Evolutionary conservation across 805 yeast genomes (phyloP).

Genomic region (Myxozyma mucilagina): DNA sequence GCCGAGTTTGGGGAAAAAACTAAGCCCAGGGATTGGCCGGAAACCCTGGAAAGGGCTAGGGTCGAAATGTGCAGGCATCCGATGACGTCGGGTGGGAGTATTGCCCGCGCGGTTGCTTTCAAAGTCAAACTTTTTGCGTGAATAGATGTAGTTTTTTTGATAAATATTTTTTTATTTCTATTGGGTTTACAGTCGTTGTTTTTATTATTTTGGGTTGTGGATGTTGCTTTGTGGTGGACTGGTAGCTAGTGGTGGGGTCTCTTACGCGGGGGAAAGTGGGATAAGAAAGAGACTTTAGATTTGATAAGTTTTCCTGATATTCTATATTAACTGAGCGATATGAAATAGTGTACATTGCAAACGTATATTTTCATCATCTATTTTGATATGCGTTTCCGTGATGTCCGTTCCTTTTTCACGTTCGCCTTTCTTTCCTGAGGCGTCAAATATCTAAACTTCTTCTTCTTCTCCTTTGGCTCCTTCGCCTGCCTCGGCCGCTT

Average conservation of each 20-base stretch:
- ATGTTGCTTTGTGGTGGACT: no score
- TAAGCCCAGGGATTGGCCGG: conserved; percentile 13
- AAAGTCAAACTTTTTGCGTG: neutral
- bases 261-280: no score
- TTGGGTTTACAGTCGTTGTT: no score
- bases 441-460: conserved; percentile 85
- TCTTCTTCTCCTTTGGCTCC: conserved; percentile 48
- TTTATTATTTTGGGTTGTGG: no score
- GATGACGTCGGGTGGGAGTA: neutral
- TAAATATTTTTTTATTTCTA: neutral
- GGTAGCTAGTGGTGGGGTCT: no score
- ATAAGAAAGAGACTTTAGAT: no score
- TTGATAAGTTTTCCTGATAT: no score
- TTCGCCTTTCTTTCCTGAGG: conserved; percentile 71
- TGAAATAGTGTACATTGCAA: neutral
- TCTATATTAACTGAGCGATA: no score
- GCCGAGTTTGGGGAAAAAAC: conserved; percentile 2
- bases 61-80: conserved; percentile 4
- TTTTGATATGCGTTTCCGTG: neutral
- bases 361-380: neutral
- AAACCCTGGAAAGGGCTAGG: neutral
- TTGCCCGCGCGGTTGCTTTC: neutral
- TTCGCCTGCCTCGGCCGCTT: conserved; percentile 11
- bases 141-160: neutral
- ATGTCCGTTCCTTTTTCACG: conserved; percentile 47